Evolutionary conservation across 2,329 filamentous ascomycete species (phyloP).

Genomic region (Exophiala calicioides): DNA sequence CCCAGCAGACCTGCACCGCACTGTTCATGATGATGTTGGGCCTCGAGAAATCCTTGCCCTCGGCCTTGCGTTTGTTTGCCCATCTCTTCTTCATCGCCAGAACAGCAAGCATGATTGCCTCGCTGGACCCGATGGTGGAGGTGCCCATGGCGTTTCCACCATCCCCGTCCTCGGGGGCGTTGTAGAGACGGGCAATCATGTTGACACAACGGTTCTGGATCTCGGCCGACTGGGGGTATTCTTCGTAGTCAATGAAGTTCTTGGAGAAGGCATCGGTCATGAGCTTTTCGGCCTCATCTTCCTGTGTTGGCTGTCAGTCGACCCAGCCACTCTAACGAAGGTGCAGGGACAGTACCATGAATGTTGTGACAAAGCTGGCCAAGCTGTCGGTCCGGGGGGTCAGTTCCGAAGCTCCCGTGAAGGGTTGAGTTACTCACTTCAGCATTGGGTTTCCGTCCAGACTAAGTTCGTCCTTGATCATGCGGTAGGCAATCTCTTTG

Average conservation of each 20-base stretch:
- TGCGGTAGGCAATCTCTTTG: constrained; percentile 84
- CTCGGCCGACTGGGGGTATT: constrained; percentile 77
- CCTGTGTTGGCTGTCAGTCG: too few relatives aligned
- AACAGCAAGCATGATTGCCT: constrained; percentile 57
- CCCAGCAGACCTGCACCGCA: constrained; percentile 96
- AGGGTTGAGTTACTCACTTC: too few relatives aligned
- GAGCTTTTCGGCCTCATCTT: constrained; percentile 92
- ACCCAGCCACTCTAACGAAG: constrained; percentile 2
- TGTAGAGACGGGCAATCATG: constrained; percentile 88
- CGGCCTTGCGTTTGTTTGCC: constrained; percentile 81
- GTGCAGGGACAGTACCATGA: constrained; percentile 73
- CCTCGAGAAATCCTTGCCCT: constrained; percentile 74
- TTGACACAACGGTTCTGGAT: constrained; percentile 90
- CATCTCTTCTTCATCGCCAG: constrained; percentile 95
- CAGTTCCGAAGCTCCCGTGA: too few relatives aligned
- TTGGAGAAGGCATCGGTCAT: constrained; percentile 91
- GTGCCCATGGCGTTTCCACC: constrained; percentile 74
- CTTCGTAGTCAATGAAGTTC: constrained; percentile 92
- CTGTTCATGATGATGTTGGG: constrained; percentile 97
- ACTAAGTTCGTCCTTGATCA: constrained; percentile 94
- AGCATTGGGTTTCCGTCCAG: constrained; percentile 89
- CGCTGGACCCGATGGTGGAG: constrained; percentile 84
- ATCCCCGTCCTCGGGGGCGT: constrained; percentile 64
- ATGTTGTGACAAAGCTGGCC: constrained; percentile 92
- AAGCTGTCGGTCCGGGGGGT: constrained; percentile 56